Base-by-base conservation (phyloP, 2,329 filamentous ascomycete species). In the Tolypocladium endophyticum region DNA sequence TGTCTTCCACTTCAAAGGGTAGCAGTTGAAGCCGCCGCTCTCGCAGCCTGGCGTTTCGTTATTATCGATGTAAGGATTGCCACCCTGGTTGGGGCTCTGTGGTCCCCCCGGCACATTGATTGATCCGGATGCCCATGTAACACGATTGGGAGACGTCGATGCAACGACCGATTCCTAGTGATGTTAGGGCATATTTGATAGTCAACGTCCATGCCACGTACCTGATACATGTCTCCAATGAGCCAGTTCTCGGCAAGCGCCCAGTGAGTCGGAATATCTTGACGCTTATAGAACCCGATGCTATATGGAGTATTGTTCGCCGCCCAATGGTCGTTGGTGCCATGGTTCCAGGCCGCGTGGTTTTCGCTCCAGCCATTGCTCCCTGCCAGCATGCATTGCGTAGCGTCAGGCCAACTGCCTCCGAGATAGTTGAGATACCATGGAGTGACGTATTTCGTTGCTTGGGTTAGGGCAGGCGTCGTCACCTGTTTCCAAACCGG, bases 381-480 rank as follows among this genome's bases (percentile, higher is more conserved):
- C 7, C 81, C 81, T 8, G 78, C 77, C 5, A 70, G 62, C 73
- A 81, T 81, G 65, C 81, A 84, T 64, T 83, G 81, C 6, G 80
- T 82, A 0, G 80, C 77, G 39, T 81, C 71, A 7, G 69, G 62
- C 71, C 74, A 82, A 45, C 74, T 70, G n/a, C 77, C 79, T 2
- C 79, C 80, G 7, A 77, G 72, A 63, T 83, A 81, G 64, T 82
- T 82, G 25, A 84, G 69, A 63, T 83, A 79, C 77, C 78, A 84
- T 0, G 81, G 81, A 16, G 79, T 72, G 16, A 83, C 70, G 20
- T 72, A 73, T 5, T 75, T 70, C 1, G 78, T 70, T 2, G 70
- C 66, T 4, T 69, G 76, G 4, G 74, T 76, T 63, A 78, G 66
- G 18, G 63, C 62, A 1, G 71, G 62, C 45, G 73, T 69, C 20